Evolutionary conservation across 805 yeast genomes (phyloP).

Genomic region (Saturnispora ahearnii): DNA sequence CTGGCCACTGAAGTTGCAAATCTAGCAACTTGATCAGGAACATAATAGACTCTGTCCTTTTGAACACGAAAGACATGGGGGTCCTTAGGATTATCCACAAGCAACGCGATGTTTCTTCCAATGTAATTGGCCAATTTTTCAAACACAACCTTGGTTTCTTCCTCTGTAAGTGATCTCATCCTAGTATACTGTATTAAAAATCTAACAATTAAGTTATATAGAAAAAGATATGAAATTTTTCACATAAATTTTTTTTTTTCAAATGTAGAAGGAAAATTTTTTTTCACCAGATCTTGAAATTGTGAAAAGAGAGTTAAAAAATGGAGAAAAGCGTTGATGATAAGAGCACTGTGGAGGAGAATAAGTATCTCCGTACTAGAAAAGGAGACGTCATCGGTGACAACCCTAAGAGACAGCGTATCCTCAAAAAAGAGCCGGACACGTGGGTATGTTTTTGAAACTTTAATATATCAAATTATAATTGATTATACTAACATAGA

Average conservation of each 20-base stretch:
- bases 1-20: constrained; percentile 88
- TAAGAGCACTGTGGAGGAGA: neutral
- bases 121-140: constrained; percentile 94
- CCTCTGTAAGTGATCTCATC: constrained; percentile 95
- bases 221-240: neutral
- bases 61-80: constrained; percentile 94
- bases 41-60: constrained; percentile 93
- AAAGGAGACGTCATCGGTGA: constrained; percentile 22
- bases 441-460: constrained; percentile 48
- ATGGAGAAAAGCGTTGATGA: neutral
- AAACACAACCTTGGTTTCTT: constrained; percentile 91
- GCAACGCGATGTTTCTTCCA: constrained; percentile 86
- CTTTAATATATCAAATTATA: neutral
- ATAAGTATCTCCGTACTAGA: constrained; percentile 15
- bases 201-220: neutral
- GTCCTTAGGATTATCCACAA: constrained; percentile 76
- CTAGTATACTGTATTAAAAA: neutral
- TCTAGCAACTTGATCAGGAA: constrained; percentile 70
- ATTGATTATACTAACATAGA: constrained; percentile 2
- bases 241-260: neutral
- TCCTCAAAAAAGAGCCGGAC: constrained; percentile 28
- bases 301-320: neutral
- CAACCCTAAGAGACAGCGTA: constrained; percentile 24
- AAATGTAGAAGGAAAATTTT: neutral
- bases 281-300: neutral